Evolutionary conservation across 2,329 filamentous ascomycete genomes (phyloP).

Genomic region (Aspergillus novoparasiticus): DNA sequence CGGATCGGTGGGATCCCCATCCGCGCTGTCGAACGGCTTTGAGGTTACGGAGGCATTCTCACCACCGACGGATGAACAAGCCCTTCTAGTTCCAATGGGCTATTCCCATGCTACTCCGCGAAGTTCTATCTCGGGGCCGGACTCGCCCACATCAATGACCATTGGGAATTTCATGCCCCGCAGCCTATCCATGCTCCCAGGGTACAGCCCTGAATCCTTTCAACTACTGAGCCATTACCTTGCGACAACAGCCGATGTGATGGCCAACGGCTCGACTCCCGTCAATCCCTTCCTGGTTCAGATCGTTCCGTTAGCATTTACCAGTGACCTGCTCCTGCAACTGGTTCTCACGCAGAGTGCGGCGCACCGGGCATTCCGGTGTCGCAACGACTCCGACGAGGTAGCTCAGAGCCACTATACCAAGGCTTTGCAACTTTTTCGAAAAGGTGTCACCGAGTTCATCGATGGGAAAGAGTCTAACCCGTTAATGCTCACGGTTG

Average conservation of each 20-base stretch:
- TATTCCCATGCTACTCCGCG: background rate
- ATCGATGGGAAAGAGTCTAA: slow-evolving; percentile 34
- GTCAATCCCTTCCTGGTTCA: slow-evolving; percentile 52
- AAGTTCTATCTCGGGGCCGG: background rate
- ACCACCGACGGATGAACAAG: background rate
- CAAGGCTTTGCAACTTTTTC: slow-evolving; percentile 32
- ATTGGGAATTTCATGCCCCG: slow-evolving; percentile 26
- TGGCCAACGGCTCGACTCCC: slow-evolving; percentile 52
- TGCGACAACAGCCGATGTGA: slow-evolving; percentile 48
- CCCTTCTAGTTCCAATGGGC: background rate
- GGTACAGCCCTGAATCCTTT: slow-evolving; percentile 31
- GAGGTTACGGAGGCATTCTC: background rate
- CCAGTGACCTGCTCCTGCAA: slow-evolving; percentile 49
- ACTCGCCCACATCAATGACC: slow-evolving; percentile 8
- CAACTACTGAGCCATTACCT: slow-evolving; percentile 52
- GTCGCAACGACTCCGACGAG: slow-evolving; percentile 31
- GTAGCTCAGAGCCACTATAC: slow-evolving; percentile 35
- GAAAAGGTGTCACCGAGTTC: slow-evolving; percentile 32
- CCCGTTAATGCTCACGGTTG: slow-evolving; percentile 46
- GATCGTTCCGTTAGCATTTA: slow-evolving; percentile 51
- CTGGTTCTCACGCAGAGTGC: slow-evolving; percentile 50
- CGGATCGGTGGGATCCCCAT: background rate
- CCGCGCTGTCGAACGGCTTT: background rate
- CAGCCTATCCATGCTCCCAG: slow-evolving; percentile 32
- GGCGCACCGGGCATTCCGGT: slow-evolving; percentile 34